These are phyloP conservation scores for Vitis riparia DNA, from an alignment of 164 flowering plant species.

Conservation along the genomic window DNA sequence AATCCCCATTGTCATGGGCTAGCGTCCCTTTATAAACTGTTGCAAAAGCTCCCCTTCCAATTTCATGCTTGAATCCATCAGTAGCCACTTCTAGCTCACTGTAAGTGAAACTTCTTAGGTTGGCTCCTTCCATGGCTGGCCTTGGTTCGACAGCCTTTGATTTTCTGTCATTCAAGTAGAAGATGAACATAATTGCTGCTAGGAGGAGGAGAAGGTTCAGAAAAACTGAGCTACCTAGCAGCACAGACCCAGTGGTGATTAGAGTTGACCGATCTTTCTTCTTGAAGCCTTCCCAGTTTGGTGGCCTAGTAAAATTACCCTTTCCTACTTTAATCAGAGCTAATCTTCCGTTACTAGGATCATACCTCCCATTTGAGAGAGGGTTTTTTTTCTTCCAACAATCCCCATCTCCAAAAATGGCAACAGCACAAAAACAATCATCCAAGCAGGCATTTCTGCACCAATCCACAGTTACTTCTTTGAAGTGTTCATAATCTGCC, in stretches of 20 bases:
- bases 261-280: neutral
- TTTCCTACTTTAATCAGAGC: constrained; percentile 26
- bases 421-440: constrained; percentile 43
- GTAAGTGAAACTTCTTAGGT: constrained; percentile 8
- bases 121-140: too few species aligned
- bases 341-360: neutral
- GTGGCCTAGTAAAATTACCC: neutral
- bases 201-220: constrained; percentile 2
- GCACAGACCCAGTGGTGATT: constrained; percentile 1
- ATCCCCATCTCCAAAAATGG: constrained; percentile 1
- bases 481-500: constrained; percentile 19
- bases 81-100: constrained; percentile 23
- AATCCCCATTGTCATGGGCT: neutral
- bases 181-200: too few species aligned
- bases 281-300: too few species aligned
- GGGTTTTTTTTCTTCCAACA: constrained; percentile 56
- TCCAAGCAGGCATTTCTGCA: constrained; percentile 35
- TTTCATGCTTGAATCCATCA: constrained; percentile 23
- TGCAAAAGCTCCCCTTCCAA: constrained; percentile 30
- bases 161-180: too few species aligned
- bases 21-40: constrained; percentile 22
- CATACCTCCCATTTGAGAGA: constrained; percentile 21
- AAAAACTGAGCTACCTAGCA: constrained; percentile 20
- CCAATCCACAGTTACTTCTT: constrained; percentile 4
- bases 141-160: too few species aligned